Conservation (phyloP, 352 stramenopile species). For the Phytophthora sp. region DNA sequence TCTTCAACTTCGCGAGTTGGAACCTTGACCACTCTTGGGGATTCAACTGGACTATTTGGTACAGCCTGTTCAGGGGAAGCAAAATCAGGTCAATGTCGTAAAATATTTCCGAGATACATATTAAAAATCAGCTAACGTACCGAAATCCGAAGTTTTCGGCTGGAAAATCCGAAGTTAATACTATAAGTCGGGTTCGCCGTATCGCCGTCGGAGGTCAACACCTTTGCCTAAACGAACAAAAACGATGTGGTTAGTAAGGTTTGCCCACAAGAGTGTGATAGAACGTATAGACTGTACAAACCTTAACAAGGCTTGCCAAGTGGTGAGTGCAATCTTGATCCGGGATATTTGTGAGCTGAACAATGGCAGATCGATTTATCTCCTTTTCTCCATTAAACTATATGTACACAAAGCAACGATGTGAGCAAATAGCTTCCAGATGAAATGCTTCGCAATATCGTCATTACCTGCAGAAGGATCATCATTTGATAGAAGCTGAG, state of each 20-base stretch:
- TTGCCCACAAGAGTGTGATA: background rate
- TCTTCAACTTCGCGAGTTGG: conserved; percentile 80
- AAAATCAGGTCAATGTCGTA: conserved; percentile 1
- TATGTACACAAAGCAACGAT: background rate
- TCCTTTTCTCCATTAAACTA: conserved; percentile 74
- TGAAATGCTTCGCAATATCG: background rate
- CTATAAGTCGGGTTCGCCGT: conserved; percentile 37
- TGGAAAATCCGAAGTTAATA: conserved; percentile 58
- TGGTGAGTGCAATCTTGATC: conserved; percentile 68
- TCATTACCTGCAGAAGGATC: conserved; percentile 67
- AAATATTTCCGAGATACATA: no score
- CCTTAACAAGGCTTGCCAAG: conserved; percentile 78
- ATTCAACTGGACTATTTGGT: conserved; percentile 74
- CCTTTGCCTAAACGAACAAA: conserved; percentile 44
- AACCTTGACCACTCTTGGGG: conserved; percentile 56
- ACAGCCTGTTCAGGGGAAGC: conserved; percentile 35
- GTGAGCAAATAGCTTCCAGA: background rate
- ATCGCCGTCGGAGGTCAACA: conserved; percentile 41
- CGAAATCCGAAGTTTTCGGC: conserved; percentile 57
- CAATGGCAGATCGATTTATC: conserved; percentile 44
- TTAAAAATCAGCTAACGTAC: conserved; percentile 26
- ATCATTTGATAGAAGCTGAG: conserved; percentile 89
- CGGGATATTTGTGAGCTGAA: conserved; percentile 64
- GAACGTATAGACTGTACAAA: conserved; percentile 26
- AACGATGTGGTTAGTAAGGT: conserved; percentile 4